Base-by-base conservation (phyloP, 371 early-diverging fungal genomes). In the Massospora cicadina region DNA sequence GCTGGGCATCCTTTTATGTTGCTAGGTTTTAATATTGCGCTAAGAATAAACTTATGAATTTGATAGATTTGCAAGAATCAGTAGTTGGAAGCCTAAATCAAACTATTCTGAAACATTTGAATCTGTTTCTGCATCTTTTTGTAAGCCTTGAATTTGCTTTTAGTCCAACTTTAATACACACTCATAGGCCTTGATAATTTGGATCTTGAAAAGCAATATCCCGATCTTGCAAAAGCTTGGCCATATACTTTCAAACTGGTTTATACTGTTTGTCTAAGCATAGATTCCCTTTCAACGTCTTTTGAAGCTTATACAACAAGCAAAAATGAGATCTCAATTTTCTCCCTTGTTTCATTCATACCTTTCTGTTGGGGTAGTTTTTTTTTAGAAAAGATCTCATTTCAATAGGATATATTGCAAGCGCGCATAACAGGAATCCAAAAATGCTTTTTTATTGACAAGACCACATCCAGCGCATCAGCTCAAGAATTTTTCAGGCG, bases 271-370 rank as follows among this genome's bases (percentile, higher is more conserved):
- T 81, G 83, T 21, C 72, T 98, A 64, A 73, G 80, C 1, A 80
- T 76, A 2, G 76, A 78, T 56, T 80, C 82, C 2, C 72, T 95
- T 58, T 79, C 75, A 56, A 88, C 90, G 0, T 68, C 75, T 12
- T 71, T 92, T 55, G 70, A 66, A 55, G 80, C 85, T 29, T 82
- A 81, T 67, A 95, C 75, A 24, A 91, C 87, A 33, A 70, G 66
- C 28, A 73, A 72, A 30, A 72, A 75, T 61, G 68, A 81, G 12
- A 91, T 91, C 66, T 78, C 82, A 60, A 93, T 95, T 69, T n/a
- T 90, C 89, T 27, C 75, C 88, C 10, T 78, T 95, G 54, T 75
- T 95, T 66, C 96, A 98, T 70, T 91, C 95, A 3, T 98, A 98
- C 71, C 84, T 94, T 65, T 68, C 74, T 27, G 83, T 88, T 55